Evolutionary conservation across 2,329 filamentous ascomycete species (phyloP), one percentile per base, ranked within the genome.

Genomic region (Calonectria henricotiae): DNA sequence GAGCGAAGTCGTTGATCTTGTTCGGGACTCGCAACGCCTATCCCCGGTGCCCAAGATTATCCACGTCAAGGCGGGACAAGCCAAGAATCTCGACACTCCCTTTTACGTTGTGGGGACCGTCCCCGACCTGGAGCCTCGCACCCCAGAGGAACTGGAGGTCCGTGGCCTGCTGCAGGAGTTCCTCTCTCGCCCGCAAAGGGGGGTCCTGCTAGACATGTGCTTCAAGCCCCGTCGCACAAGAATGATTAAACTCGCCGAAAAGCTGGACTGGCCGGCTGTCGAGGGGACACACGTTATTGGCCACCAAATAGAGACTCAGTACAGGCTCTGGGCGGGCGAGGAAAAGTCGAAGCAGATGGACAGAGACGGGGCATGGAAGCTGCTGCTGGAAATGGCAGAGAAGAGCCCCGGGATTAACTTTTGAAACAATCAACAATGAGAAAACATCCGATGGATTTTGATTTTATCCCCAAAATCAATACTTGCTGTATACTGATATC

Each of bases 241-340:
- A 55, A 80, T 77, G 69, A 76, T 84, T 43, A 81, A 80, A 73
- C 65, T 80, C 23, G 82, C 78, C 0, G 74, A 80, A 68, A 67
- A 49, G 9, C 58, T 75, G 17, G 79, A 78, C 1, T 86, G 83
- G 83, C 72, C 69, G 12, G 77, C 74, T 0, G 80, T 85, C 0
- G 82, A 85, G 69, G 84, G 83, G 0, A 83, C 80, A 0, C 77
- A 80, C 41, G 77, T 85, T 9, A 84, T 85, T 68, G 83, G 81
- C 1, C 79, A 83, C 71, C 83, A 85, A 75, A 80, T 83, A 30
- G 75, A 81, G 43, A 77, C 81, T 62, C 83, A 85, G 71, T 85
- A 80, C 82, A 65, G 47, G 32, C 25, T 72, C 4, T 72, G 70
- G 70, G 78, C 77, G 39, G 80, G 79, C 4, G 76, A 79, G 27